Conservation (phyloP, 768 basidiomycete genomes). For the Cyathus striatus region DNA sequence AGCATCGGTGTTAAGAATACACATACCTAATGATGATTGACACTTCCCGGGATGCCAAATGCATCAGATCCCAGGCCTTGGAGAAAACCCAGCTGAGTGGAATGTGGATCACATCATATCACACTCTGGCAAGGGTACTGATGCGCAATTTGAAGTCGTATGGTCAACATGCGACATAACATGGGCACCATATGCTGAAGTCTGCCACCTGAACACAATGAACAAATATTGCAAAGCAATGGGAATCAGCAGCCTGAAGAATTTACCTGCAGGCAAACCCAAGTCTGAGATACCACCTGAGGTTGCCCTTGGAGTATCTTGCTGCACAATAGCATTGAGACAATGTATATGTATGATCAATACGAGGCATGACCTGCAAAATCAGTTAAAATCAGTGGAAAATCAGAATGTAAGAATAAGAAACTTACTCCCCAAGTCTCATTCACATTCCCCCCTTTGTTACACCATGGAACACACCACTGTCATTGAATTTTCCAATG, state of each 20-base stretch:
- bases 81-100: constrained; percentile 6
- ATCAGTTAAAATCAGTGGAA: background rate
- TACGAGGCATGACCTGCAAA: background rate
- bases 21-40: constrained; percentile 18
- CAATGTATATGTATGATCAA: background rate
- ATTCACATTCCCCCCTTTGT: background rate
- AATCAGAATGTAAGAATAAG: background rate
- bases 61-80: constrained; percentile 10
- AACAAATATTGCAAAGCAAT: constrained; percentile 19
- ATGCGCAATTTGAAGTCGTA: constrained; percentile 6
- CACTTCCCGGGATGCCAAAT: constrained; percentile 23
- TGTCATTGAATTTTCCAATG: background rate
- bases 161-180: constrained; percentile 10
- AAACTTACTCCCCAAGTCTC: background rate
- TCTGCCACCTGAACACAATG: constrained; percentile 13
- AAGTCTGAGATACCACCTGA: background rate
- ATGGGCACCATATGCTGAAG: constrained; percentile 17
- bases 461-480: background rate
- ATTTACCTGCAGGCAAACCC: background rate
- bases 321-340: background rate
- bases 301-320: background rate
- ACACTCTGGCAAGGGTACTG: constrained; percentile 5
- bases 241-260: constrained; percentile 8
- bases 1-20: constrained; percentile 17
- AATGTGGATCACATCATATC: constrained; percentile 5